Conservation (phyloP, 2,329 filamentous ascomycete species). For the Fusarium coffeatum region DNA sequence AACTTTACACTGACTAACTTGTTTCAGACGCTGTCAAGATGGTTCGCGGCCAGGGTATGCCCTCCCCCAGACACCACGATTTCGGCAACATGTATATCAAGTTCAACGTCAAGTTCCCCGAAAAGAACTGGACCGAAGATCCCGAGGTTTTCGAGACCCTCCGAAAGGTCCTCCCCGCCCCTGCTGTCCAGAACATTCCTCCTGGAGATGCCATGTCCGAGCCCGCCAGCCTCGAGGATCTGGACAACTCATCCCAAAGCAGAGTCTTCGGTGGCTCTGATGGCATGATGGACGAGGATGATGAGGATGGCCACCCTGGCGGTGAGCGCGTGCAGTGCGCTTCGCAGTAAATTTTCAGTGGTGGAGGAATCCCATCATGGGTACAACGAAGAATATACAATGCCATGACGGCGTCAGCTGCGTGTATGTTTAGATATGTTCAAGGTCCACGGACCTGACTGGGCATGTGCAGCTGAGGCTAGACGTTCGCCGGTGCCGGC, state of each 20-base stretch:
- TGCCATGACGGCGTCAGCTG: slow-evolving; percentile 36
- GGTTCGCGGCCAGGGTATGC: slow-evolving; percentile 97
- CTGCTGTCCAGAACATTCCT: slow-evolving; percentile 70
- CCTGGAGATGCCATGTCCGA: slow-evolving; percentile 92
- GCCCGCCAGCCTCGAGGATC: slow-evolving; percentile 85
- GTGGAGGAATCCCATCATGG: slow-evolving; percentile 8
- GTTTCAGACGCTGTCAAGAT: slow-evolving; percentile 85
- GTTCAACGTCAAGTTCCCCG: slow-evolving; percentile 97
- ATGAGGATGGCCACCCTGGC: slow-evolving; percentile 79
- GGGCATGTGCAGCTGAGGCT: slow-evolving; percentile 30
- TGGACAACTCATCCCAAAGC: slow-evolving; percentile 74
- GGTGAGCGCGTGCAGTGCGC: slow-evolving; percentile 88
- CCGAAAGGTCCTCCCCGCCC: slow-evolving; percentile 84
- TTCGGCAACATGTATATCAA: slow-evolving; percentile 96
- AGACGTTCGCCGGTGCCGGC: slow-evolving; percentile 34
- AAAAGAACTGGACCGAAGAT: slow-evolving; percentile 75
- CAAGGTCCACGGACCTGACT: slow-evolving; percentile 10
- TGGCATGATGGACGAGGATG: slow-evolving; percentile 76
- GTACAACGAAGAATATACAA: slow-evolving; percentile 31
- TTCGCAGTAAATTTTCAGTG: slow-evolving; percentile 73
- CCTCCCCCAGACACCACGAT: slow-evolving; percentile 93
- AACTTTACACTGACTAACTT: slow-evolving; percentile 43
- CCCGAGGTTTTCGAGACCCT: slow-evolving; percentile 80
- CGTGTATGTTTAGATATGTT: slow-evolving; percentile 10
- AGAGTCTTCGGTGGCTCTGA: slow-evolving; percentile 74